Evolutionary conservation across 2,329 filamentous ascomycete species (phyloP).

Genomic region (Aspergillus persii): DNA sequence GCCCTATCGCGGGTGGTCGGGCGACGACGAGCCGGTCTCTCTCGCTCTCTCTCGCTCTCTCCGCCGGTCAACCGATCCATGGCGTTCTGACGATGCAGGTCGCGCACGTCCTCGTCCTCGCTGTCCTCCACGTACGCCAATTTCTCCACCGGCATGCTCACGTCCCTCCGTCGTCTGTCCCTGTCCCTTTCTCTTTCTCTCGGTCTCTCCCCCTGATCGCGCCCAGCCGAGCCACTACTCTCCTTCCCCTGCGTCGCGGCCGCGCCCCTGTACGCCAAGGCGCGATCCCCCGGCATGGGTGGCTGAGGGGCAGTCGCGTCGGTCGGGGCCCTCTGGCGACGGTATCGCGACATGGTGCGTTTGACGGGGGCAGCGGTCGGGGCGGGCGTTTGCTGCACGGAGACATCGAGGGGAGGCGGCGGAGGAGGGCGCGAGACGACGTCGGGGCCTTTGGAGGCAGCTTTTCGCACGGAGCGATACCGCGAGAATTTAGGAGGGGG

Average conservation of each 20-base stretch:
- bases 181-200: background rate
- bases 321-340: conserved; percentile 25
- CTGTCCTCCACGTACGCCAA: conserved; percentile 6
- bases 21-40: conserved; percentile 5
- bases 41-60: conserved; percentile 3
- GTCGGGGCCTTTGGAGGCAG: conserved; percentile 35
- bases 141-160: background rate
- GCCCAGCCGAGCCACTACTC: background rate
- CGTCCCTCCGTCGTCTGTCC: background rate
- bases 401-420: background rate
- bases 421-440: conserved; percentile 1
- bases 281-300: conserved; percentile 11
- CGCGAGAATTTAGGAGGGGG: conserved; percentile 52
- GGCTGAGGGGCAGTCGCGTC: conserved; percentile 8
- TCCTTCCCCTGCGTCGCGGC: background rate
- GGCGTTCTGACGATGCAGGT: conserved; percentile 30
- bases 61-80: conserved; percentile 36
- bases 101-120: conserved; percentile 16
- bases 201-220: background rate
- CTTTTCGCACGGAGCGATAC: conserved; percentile 57
- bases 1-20: conserved; percentile 14
- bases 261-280: conserved; percentile 6
- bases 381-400: background rate
- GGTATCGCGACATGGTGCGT: conserved; percentile 36
- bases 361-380: conserved; percentile 22